Base-by-base conservation (phyloP, 441 rosid genomes). In the Croton setiger region DNA sequence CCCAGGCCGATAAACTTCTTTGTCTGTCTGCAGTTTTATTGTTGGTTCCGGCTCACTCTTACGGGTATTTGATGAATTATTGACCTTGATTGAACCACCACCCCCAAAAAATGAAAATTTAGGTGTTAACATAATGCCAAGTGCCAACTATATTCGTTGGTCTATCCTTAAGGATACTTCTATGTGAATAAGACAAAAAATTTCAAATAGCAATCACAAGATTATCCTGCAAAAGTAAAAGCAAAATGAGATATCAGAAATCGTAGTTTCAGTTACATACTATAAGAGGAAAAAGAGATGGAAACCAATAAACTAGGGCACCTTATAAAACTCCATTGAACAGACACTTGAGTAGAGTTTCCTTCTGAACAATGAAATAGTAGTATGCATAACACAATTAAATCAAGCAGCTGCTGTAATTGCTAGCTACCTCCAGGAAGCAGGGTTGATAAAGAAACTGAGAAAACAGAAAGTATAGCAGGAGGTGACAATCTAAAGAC, bases 1-100 rank as follows among this genome's bases (percentile, higher is more conserved):
- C 27, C 96, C 97, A 60, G 99, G 98, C 76, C 96, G 87, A 63
- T 95, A 95, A 13, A 89, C 92, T 71, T 92, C 89, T 77, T 77
- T 83, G 75, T 92, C 97, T 0, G 90, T 83, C 59, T 80, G 83
- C 59, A 92, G 70, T 59, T 76, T 87, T 4, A 92, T 72, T 21
- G 78, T 76, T 15, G 97, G 97, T 63, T 66, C 62, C 52, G 75
- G 52, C 60, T 79, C 72, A 64, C 55, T 79, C 63, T 69, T 74
- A 52, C 27, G 44, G 54, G 59, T 67, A 75, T 76, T 77, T 43
- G 31, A 49, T 45, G 81, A 75, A 69, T 77, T 71, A 68, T 71
- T 79, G 55, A 43, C 79, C 66, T 83, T 76, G 72, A 63, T 68
- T 17, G 80, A 78, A 67, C 79, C 75, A 23, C 85, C 82, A 3